Percentiles rank a stretch among this genome's conserved stretches.
Conservation (phyloP, 495 filamentous ascomycete species). For the Hypoxylon intermedium region DNA sequence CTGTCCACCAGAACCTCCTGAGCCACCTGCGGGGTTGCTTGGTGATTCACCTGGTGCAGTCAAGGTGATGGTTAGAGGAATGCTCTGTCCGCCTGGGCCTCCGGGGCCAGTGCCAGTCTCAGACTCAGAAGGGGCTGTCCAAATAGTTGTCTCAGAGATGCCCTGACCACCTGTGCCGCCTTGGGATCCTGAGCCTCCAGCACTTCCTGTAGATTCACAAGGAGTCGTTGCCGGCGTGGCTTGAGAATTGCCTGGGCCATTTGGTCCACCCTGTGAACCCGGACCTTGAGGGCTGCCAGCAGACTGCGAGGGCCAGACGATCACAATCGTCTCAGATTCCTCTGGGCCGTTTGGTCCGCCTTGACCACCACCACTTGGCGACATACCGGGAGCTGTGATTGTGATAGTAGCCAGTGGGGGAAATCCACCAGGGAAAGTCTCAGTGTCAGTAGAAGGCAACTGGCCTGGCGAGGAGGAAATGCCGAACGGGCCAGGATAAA, state of each 20-base stretch:
- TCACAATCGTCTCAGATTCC: conserved; percentile 28
- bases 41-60: conserved; percentile 30
- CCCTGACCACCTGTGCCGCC: conserved; percentile 29
- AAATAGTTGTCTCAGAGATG: conserved; percentile 28
- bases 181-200: conserved; percentile 20
- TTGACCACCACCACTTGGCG: conserved; percentile 29
- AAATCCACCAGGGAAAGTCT: conserved; percentile 22
- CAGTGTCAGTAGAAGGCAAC: conserved; percentile 24
- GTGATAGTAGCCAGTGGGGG: conserved; percentile 36
- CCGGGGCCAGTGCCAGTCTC: conserved; percentile 17
- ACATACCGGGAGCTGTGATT: conserved; percentile 31
- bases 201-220: conserved; percentile 28
- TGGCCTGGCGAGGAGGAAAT: conserved; percentile 37
- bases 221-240: conserved; percentile 14
- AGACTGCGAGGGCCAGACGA: conserved; percentile 23
- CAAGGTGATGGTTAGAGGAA: conserved; percentile 31
- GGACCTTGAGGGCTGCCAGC: conserved; percentile 18
- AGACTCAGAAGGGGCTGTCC: conserved; percentile 17
- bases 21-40: conserved; percentile 15
- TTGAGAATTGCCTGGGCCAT: conserved; percentile 17
- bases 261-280: conserved; percentile 17
- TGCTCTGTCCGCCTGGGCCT: conserved; percentile 26
- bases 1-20: conserved; percentile 20
- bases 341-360: conserved; percentile 28
- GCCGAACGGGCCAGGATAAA: conserved; percentile 38